phyloP scores from a whole-genome alignment of 2,329 filamentous ascomycete genomes.

The Pseudopithomyces chartarum region DNA sequence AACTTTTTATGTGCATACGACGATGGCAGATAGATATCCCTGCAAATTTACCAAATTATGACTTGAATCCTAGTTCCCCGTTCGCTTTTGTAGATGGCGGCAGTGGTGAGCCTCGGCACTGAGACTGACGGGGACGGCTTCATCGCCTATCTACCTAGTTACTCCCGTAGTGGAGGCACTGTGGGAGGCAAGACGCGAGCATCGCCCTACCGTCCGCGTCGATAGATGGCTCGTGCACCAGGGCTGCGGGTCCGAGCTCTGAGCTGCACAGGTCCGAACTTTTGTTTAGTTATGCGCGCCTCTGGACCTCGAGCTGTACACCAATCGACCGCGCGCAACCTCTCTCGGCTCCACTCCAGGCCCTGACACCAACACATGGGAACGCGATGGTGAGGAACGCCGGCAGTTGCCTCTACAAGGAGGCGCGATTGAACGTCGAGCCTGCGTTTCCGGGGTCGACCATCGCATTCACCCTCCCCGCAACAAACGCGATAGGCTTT shows the following conservation, averaged over 20 bases:
- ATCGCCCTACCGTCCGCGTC: background rate
- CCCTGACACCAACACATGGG: conserved; percentile 56
- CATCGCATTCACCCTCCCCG: conserved; percentile 63
- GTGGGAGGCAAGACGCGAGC: background rate
- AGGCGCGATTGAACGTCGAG: conserved; percentile 84
- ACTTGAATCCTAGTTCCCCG: no score
- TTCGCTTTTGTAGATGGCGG: no score
- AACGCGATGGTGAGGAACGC: conserved; percentile 69
- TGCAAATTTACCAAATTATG: conserved; percentile 3
- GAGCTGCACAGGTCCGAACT: conserved; percentile 27
- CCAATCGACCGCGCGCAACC: conserved; percentile 16
- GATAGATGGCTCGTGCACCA: conserved; percentile 13
- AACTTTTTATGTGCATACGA: conserved; percentile 6
- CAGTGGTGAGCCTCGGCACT: no score
- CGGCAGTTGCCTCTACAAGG: conserved; percentile 76
- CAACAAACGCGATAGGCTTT: conserved; percentile 39
- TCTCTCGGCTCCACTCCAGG: conserved; percentile 8
- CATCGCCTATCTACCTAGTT: no score
- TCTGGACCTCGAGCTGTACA: conserved; percentile 25
- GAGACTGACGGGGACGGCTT: no score
- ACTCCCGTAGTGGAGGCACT: no score
- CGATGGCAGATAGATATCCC: conserved; percentile 3
- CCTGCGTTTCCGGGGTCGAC: conserved; percentile 70
- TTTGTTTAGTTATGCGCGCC: conserved; percentile 37
- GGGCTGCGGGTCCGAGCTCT: conserved; percentile 9